Evolutionary conservation across 2,329 filamentous ascomycete species (phyloP), one percentile per base, ranked within the genome.

Genomic region (Albophoma yamanashiensis): DNA sequence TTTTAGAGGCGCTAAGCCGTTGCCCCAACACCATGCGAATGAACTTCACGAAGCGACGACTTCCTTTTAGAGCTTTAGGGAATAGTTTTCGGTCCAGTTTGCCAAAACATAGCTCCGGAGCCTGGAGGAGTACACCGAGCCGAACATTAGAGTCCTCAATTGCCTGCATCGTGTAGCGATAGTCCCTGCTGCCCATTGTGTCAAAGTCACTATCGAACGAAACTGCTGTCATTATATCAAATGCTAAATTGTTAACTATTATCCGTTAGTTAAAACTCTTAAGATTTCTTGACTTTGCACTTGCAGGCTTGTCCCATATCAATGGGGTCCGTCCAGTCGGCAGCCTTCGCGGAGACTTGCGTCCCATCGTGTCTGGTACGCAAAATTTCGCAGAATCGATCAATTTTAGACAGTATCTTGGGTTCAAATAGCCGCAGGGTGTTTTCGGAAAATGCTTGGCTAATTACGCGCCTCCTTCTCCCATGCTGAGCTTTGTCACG

Each of bases 401-500:
- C 58, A 36, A 64, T 31, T 22, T 53, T 39, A n/a, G 47, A 38
- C 42, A 57, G 25, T 6, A 64, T 59, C 4, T 59, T 63, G 7
- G 62, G 61, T n/a, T 67, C 65, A 27, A 65, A 65, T 3, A 53
- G 22, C 11, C 65, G 63, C n/a, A 66, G 27, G 38, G 53, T 64
- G 2, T 59, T 59, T 20, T 68, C 67, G 1, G 68, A 70, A 43
- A 70, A 67, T 0, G 64, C 68, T 15, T 67, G 64, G 22, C 62
- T 62, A 17, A 67, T 31, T 14, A 67, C 59, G 0, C 64, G 60
- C 11, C 63, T 57, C n/a, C 65, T 25, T n/a, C 58, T 58, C 22
- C 56, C 52, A 39, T 63, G 62, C 38, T 59, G 58, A 31, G 42
- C 22, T 34, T 63, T 63, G 36, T 63, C 60, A 34, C 55, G 47